Percentiles rank a stretch among this genome's conserved stretches.
Evolutionary conservation across 495 filamentous ascomycete genomes (phyloP).

Genomic region (Parathielavia hyrcaniae): DNA sequence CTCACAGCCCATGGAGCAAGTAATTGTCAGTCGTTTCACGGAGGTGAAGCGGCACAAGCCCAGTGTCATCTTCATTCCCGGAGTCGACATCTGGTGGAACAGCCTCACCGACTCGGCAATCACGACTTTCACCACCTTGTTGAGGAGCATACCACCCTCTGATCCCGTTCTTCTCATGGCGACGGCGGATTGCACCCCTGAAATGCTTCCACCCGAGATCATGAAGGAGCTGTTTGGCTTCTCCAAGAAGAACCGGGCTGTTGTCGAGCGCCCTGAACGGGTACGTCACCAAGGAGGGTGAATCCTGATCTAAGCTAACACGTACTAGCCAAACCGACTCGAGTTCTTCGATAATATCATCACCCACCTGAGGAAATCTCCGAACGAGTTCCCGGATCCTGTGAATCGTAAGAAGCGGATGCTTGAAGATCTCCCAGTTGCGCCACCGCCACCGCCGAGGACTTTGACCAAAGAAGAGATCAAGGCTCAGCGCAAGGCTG

Average conservation of each 20-base stretch:
- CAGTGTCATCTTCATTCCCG: slow-evolving; percentile 90
- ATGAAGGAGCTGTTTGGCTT: slow-evolving; percentile 75
- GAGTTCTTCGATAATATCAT: slow-evolving; percentile 73
- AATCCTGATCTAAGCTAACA: slow-evolving; percentile 29
- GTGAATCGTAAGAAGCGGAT: slow-evolving; percentile 77
- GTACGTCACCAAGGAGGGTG: slow-evolving; percentile 33
- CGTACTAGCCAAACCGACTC: slow-evolving; percentile 49
- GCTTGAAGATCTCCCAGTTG: slow-evolving; percentile 68
- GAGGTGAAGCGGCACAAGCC: slow-evolving; percentile 93
- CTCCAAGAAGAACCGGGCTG: slow-evolving; percentile 68
- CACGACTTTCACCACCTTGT: slow-evolving; percentile 69
- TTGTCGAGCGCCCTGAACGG: slow-evolving; percentile 57
- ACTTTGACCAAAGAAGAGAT: slow-evolving; percentile 66
- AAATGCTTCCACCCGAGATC: slow-evolving; percentile 50
- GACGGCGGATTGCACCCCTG: slow-evolving; percentile 59
- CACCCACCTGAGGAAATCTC: slow-evolving; percentile 66
- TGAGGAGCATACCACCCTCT: slow-evolving; percentile 71
- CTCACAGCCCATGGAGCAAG: slow-evolving; percentile 67
- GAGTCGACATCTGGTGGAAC: slow-evolving; percentile 77
- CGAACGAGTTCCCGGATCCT: slow-evolving; percentile 79
- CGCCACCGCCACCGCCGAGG: slow-evolving; percentile 60
- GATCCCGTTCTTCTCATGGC: slow-evolving; percentile 85
- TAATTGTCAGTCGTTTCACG: slow-evolving; percentile 79
- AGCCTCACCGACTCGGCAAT: slow-evolving; percentile 57
- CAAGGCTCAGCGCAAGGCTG: slow-evolving; percentile 70